Evolutionary conservation across 2,329 filamentous ascomycete genomes (phyloP), one percentile per base, ranked within the genome.

Genomic region (Fusarium kyushuense): DNA sequence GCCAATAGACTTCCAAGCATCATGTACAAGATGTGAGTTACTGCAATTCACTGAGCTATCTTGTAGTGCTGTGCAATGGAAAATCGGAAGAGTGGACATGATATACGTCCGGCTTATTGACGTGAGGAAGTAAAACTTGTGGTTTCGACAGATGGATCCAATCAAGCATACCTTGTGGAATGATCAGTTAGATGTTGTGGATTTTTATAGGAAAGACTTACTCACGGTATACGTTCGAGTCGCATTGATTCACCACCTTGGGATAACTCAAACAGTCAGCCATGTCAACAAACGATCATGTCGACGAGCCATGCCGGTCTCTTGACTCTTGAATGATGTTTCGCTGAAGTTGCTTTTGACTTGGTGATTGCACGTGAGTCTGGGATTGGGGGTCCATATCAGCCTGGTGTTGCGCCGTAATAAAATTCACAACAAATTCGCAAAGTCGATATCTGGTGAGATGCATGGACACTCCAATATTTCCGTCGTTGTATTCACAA

Each of bases 91-190:
- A 51, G 57, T 0, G 52, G 65, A 56, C 60, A 66, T 3, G 43
- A 51, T 23, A 62, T 58, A n/a, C 60, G 8, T 62, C 60, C 13
- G 69, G 6, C 48, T 54, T 69, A 14, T 62, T 52, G 3, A 68
- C 48, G 9, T 58, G 55, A 4, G 52, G 55, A 5, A 62, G 48
- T 9, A 62, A 69, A 10, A 58, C 55, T 40, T 65, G 65, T 4
- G 52, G 47, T 38, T 68, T 47, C 1, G 60, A 54, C 2, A 55
- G 65, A 5, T 65, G 46, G 6, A 61, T 52, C 54, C 60, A 69
- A 1, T 54, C 51, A 8, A 47, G 65, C 42, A 69, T 30, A 14
- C 47, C 51, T 60, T 68, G 14, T 5, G 4, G 5, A 14, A 21
- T 14, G 3, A 33, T 58, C 4, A 54, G 35, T 23, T 9, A 14